Percentiles rank a stretch among this genome's conserved stretches.
Conservation (phyloP, 2,329 filamentous ascomycete species). For the Aureobasidium sp. region DNA sequence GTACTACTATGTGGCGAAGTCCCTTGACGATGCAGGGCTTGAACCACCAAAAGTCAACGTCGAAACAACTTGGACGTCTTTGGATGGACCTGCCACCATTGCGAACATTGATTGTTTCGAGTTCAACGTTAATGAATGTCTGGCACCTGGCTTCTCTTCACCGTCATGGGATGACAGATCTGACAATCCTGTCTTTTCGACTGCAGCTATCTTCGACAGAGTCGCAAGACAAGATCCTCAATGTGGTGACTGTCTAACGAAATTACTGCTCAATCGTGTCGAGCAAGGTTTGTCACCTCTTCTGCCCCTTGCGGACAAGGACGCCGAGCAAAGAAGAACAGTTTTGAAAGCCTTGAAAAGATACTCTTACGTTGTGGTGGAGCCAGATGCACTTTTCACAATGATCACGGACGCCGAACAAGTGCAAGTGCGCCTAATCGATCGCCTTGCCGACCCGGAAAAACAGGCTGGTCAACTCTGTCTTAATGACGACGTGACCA, state of each 20-base stretch:
- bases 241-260: constrained; percentile 36
- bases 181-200: constrained; percentile 31
- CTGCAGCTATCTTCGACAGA: constrained; percentile 32
- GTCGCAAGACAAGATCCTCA: constrained; percentile 31
- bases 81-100: constrained; percentile 35
- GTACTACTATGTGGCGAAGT: constrained; percentile 30
- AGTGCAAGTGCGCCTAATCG: constrained; percentile 30
- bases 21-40: constrained; percentile 31
- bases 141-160: constrained; percentile 35
- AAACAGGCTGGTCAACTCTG: constrained; percentile 33
- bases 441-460: constrained; percentile 27
- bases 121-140: constrained; percentile 34
- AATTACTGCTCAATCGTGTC: constrained; percentile 30
- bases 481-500: constrained; percentile 37
- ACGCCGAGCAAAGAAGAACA: constrained; percentile 26
- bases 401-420: constrained; percentile 39
- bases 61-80: constrained; percentile 34
- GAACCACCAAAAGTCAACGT: constrained; percentile 33
- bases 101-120: constrained; percentile 33
- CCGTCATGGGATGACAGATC: constrained; percentile 27
- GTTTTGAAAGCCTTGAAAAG: constrained; percentile 27
- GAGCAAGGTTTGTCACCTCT: constrained; percentile 30
- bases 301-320: constrained; percentile 26
- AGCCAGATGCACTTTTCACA: constrained; percentile 33
- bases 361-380: constrained; percentile 35